phyloP scores from a whole-genome alignment of 805 yeast genomes.

The Candida maltosa region DNA sequence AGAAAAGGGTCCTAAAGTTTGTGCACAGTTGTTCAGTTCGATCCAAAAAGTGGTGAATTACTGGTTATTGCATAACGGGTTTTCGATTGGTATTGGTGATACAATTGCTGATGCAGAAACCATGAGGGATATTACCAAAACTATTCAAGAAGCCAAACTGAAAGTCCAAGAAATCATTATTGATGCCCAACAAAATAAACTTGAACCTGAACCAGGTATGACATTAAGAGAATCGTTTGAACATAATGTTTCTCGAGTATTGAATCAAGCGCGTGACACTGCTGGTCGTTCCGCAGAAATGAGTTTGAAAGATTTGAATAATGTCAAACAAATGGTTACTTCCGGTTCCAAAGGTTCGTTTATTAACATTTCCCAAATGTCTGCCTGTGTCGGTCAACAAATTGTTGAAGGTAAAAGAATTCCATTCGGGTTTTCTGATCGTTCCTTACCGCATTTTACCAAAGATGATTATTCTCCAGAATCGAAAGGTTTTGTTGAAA shows the following conservation, averaged over 20 bases:
- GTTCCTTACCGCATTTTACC: conserved; percentile 96
- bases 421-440: conserved; percentile 94
- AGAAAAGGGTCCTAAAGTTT: conserved; percentile 89
- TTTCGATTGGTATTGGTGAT: conserved; percentile 99
- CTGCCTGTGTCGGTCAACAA: conserved; percentile 99
- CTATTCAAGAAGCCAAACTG: conserved; percentile 87
- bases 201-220: conserved; percentile 99
- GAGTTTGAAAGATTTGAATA: conserved; percentile 88
- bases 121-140: conserved; percentile 88
- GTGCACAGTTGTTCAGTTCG: conserved; percentile 88
- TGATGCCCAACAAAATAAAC: conserved; percentile 84
- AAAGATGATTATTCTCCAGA: conserved; percentile 98
- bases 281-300: conserved; percentile 99
- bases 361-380: conserved; percentile 98
- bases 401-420: conserved; percentile 99
- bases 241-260: conserved; percentile 90
- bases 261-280: conserved; percentile 97
- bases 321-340: conserved; percentile 98
- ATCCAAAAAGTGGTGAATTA: conserved; percentile 93
- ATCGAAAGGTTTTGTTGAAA: conserved; percentile 96
- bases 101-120: conserved; percentile 98
- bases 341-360: conserved; percentile 99
- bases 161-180: conserved; percentile 91
- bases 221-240: conserved; percentile 97
- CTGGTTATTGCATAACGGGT: conserved; percentile 95